Percentiles rank a stretch among this genome's conserved stretches.
Conservation (phyloP, 495 filamentous ascomycete genomes). For the Daldinia grandis region DNA sequence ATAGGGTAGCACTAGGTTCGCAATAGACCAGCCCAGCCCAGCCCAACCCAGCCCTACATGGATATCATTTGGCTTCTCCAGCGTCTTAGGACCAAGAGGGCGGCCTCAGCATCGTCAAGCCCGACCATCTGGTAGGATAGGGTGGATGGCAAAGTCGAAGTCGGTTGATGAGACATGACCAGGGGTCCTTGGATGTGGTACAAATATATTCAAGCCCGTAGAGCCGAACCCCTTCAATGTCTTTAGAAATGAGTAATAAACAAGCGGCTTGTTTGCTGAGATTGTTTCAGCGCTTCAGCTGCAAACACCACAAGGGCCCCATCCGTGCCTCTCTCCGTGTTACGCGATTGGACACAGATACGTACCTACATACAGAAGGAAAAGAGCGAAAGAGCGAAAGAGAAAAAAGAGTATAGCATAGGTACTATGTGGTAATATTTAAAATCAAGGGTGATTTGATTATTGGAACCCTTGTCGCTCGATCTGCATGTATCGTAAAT, state of each 20-base stretch:
- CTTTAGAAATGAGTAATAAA: conserved; percentile 34
- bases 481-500: conserved; percentile 15
- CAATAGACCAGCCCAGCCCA: conserved; percentile 37
- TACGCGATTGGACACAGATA: conserved; percentile 16
- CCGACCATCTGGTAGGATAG: conserved; percentile 28
- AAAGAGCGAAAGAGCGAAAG: neutral
- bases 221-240: conserved; percentile 31
- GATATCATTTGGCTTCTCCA: neutral
- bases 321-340: conserved; percentile 30
- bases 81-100: conserved; percentile 6
- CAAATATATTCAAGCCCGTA: conserved; percentile 35
- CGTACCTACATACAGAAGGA: no score
- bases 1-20: conserved; percentile 34
- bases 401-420: neutral
- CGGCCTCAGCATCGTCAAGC: conserved; percentile 25
- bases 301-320: conserved; percentile 35
- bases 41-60: conserved; percentile 40
- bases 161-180: conserved; percentile 38
- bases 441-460: conserved; percentile 8
- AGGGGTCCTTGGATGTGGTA: conserved; percentile 19
- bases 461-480: conserved; percentile 24
- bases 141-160: conserved; percentile 15
- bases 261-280: conserved; percentile 30
- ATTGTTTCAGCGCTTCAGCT: conserved; percentile 37
- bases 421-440: neutral